These are phyloP conservation scores for Phlyctochytrium planicorne DNA, from an alignment of 192 early-diverging fungal species.

Conservation along the genomic window DNA sequence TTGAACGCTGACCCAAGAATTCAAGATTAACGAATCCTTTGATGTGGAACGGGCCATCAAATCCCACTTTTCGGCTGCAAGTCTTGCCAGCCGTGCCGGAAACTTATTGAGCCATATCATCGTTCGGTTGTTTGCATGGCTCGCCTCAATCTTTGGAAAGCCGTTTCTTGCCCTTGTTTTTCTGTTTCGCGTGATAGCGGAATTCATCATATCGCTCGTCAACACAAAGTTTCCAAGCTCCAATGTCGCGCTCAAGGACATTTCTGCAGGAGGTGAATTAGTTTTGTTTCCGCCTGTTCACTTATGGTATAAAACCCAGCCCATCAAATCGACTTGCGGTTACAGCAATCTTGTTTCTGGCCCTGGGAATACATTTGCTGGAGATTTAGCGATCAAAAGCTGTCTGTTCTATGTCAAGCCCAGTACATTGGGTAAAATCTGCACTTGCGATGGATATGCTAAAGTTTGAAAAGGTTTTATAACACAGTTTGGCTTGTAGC, in stretches of 20 bases:
- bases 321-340: constrained; percentile 84
- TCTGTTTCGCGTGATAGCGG: constrained; percentile 51
- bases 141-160: constrained; percentile 32
- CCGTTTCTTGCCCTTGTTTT: constrained; percentile 34
- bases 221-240: constrained; percentile 59
- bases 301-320: constrained; percentile 37
- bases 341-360: constrained; percentile 85
- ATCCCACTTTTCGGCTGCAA: constrained; percentile 28
- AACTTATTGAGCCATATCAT: constrained; percentile 23
- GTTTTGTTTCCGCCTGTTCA: no score
- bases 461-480: constrained; percentile 69
- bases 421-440: constrained; percentile 74
- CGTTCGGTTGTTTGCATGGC: not conserved
- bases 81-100: constrained; percentile 28
- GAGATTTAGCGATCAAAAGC: constrained; percentile 56
- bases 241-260: constrained; percentile 70
- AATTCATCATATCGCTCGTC: constrained; percentile 56
- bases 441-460: not conserved
- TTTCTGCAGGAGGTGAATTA: constrained; percentile 58
- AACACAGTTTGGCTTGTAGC: constrained; percentile 96
- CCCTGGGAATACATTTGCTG: constrained; percentile 79
- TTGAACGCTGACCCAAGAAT: no score
- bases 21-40: constrained; percentile 66
- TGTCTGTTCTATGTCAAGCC: constrained; percentile 55
- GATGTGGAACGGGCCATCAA: constrained; percentile 53